These are phyloP conservation scores for Barnettozyma siamensis DNA, from an alignment of 805 yeast genomes.

Conservation along the genomic window DNA sequence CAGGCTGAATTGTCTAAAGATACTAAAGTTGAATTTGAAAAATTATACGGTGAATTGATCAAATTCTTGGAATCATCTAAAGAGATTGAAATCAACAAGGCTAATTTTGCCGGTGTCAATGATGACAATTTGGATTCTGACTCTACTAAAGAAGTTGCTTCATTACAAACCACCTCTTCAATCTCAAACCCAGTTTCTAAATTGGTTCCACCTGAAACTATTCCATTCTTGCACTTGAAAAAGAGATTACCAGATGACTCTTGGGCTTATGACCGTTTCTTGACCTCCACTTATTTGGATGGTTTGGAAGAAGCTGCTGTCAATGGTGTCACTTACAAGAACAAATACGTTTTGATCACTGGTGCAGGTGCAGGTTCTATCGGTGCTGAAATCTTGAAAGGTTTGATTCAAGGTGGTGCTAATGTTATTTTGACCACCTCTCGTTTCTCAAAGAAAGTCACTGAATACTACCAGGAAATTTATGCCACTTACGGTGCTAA, in stretches of 20 bases:
- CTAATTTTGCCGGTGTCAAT: constrained; percentile 46
- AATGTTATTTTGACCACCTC: constrained; percentile 95
- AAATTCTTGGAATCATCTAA: constrained; percentile 62
- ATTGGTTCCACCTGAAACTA: constrained; percentile 70
- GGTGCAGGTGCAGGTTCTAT: constrained; percentile 99
- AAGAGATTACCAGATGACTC: constrained; percentile 62
- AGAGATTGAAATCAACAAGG: constrained; percentile 65
- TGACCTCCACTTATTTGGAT: constrained; percentile 76
- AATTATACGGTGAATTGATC: constrained; percentile 63
- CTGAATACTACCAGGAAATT: constrained; percentile 92
- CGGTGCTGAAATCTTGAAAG: constrained; percentile 95
- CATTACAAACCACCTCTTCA: constrained; percentile 67
- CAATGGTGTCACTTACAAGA: constrained; percentile 87
- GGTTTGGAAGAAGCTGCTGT: constrained; percentile 92
- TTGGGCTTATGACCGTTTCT: constrained; percentile 80
- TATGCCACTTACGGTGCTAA: constrained; percentile 90
- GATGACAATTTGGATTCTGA: constrained; percentile 46
- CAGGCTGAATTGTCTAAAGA: constrained; percentile 58
- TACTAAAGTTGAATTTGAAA: constrained; percentile 66
- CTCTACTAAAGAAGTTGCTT: constrained; percentile 75
- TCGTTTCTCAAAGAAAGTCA: constrained; percentile 86
- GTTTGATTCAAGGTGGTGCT: constrained; percentile 96
- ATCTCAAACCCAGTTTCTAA: constrained; percentile 71
- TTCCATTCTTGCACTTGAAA: constrained; percentile 93
- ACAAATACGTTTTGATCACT: constrained; percentile 84